Evolutionary conservation across 306 rosid genomes (phyloP).

Genomic region (Prunus armeniaca): DNA sequence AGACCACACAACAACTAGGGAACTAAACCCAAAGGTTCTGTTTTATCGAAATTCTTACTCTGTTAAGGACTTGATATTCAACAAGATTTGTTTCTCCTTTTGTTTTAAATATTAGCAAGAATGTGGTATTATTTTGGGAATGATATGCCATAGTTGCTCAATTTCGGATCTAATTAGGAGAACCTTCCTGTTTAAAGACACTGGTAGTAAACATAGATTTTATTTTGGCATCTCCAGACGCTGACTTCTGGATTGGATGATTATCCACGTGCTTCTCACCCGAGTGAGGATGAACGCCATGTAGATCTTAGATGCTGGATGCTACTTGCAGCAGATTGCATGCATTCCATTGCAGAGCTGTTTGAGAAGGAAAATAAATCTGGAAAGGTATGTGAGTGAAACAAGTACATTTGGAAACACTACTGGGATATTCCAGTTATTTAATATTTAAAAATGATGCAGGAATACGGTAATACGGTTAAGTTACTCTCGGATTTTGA

Average conservation of each 20-base stretch:
- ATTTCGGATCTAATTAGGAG: conserved; percentile 13
- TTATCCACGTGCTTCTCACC: conserved; percentile 98
- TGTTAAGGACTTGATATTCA: neutral
- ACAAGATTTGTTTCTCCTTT: neutral
- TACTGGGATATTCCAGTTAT: neutral
- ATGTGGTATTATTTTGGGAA: neutral
- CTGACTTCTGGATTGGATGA: conserved; percentile 94
- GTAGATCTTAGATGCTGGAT: conserved; percentile 96
- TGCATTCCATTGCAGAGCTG: conserved; percentile 68
- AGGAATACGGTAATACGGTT: conserved; percentile 63
- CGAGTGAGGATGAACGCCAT: conserved; percentile 81
- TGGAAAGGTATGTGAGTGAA: conserved; percentile 47
- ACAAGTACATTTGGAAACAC: neutral
- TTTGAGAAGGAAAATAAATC: conserved; percentile 43
- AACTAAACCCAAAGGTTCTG: conserved; percentile 78
- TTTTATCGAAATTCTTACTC: conserved; percentile 7
- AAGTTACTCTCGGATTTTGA: conserved; percentile 67
- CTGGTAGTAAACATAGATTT: conserved; percentile 20
- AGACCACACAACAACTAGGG: conserved; percentile 55
- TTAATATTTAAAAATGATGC: conserved; percentile 37
- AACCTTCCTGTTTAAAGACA: conserved; percentile 14
- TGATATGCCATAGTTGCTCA: neutral
- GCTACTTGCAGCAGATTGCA: conserved; percentile 90
- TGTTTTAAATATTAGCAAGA: neutral
- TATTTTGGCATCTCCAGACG: conserved; percentile 51